These are phyloP conservation scores for Chlorokybus atmophyticus DNA, from an alignment of 139 green algal species.

Conservation along the genomic window DNA sequence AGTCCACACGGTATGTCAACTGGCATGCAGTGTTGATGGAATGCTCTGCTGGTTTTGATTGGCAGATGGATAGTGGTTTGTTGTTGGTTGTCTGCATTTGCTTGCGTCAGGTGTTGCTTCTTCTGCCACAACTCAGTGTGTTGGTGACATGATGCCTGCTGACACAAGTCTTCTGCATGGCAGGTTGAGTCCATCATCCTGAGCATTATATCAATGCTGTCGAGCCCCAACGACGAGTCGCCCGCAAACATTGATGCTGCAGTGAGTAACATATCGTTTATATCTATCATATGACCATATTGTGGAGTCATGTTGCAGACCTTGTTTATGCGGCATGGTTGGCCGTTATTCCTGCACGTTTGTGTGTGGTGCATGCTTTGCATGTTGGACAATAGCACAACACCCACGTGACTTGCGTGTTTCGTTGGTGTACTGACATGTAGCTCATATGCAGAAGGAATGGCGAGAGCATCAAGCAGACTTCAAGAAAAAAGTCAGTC, in stretches of 20 bases:
- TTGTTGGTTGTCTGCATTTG: too few relatives aligned
- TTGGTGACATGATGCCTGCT: too few relatives aligned
- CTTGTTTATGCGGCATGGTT: background rate
- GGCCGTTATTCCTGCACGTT: background rate
- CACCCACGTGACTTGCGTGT: background rate
- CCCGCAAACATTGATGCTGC: slow-evolving; percentile 97
- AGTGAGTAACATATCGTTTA: slow-evolving; percentile 4
- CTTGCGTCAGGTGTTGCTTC: too few relatives aligned
- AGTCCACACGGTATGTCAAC: slow-evolving; percentile 75
- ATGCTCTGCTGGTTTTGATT: too few relatives aligned
- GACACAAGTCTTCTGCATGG: too few relatives aligned
- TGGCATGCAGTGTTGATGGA: too few relatives aligned
- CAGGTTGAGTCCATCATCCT: slow-evolving; percentile 98
- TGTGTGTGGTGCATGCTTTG: background rate
- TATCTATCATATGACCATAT: background rate
- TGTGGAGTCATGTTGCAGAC: background rate
- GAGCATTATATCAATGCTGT: slow-evolving; percentile 98
- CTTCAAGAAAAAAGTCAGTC: slow-evolving; percentile 79
- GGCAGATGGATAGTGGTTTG: too few relatives aligned
- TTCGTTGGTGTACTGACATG: background rate
- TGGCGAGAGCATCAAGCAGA: slow-evolving; percentile 62
- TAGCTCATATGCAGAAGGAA: slow-evolving; percentile 21
- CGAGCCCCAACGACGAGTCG: slow-evolving; percentile 94
- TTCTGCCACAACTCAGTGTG: too few relatives aligned
- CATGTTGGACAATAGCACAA: background rate